Evolutionary conservation across 73 alveolate species (phyloP), one percentile per base, ranked within the genome.

Genomic region (Blepharisma japonicum): DNA sequence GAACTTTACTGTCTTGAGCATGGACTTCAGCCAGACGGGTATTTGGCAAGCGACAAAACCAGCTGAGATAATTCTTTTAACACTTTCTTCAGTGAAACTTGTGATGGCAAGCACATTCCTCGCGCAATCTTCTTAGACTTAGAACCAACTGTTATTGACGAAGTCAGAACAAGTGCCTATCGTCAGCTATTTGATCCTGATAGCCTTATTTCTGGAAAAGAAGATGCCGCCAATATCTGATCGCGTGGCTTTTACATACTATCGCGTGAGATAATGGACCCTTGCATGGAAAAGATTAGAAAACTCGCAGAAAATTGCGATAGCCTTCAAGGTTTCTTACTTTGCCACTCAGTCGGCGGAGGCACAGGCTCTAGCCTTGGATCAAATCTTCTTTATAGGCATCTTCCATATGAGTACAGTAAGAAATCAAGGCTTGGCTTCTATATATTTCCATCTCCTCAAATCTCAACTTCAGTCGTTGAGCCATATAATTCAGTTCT

Each of bases 401-500:
- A 55, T 2, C 71, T 77, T 38, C 78, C 45, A 54, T 4, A 25
- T 4, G 56, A 83, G 1, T 56, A 53, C 61, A 56, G 55, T 8
- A 83, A 83, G 21, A 54, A 5, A 14, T 38, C 77, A 20, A 79
- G 38, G 51, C 7, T 83, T 14, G 25, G 80, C 68, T 80, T 83
- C 77, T 42, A 78, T 46, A 68, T 83, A 25, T 66, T 45, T 38
- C 91, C 88, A 25, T 6, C 71, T 6, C 48, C 20, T 6, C 53
- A 67, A 45, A 54, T 49, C 49, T 20, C 46, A 11, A 0, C 0
- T 45, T 20, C 74, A 5, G 14, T 67, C 2, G 61, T 77, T 48
- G 91, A 82, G 18, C 49, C 81, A 4, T 82, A 71, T 71, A 89
- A 89, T 82, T 7, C 93, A n/a, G 77, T 82, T n/a, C 66, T 89